Evolutionary conservation across 805 yeast species (phyloP), one percentile per base, ranked within the genome.

Genomic region (Pichia occidentalis): DNA sequence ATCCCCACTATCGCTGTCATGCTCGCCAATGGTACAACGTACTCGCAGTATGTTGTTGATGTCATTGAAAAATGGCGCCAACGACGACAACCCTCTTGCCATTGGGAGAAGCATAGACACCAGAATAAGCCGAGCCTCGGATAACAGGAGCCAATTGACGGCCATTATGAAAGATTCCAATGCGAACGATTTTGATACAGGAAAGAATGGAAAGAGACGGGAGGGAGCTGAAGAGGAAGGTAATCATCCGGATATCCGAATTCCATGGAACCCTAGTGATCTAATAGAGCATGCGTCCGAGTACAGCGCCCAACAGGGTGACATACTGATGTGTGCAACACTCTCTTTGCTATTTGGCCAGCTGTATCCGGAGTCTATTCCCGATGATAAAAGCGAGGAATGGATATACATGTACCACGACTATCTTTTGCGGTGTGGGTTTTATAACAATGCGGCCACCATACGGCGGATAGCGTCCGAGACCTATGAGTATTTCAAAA

Each of bases 301-400:
- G 17, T 78, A 72, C 56, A 71, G 80, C 29, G 53, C 71, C 5
- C 56, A 56, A 7, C 82, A 78, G 46, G 90, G 90, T 1, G 86
- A 83, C 52, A 50, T 79, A 13, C 61, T 78, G 11, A 63, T 77
- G 67, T 67, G 80, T 43, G 70, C 82, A 5, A 68, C 81, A 0
- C 47, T 83, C 24, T 63, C 79, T 0, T 48, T 78, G 19, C 51
- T 83, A 24, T 78, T 82, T 53, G 68, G 65, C 38, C 63, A 63
- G 5, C 49, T 41, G 37, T 66, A 65, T 40, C 64, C 69, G 21
- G 34, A 36, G 3, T 48, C 51, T 13, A 53, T 53, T 19, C 41
- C 52, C 3, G 46, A 49, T 30, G 50, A 48, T 3, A 58, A 60
- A 30, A 60, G 74, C 7, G 70, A 77, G 49, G 84, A 77, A 36